Conservation (phyloP, 2,329 filamentous ascomycete genomes). For the Madurella fahalii region DNA sequence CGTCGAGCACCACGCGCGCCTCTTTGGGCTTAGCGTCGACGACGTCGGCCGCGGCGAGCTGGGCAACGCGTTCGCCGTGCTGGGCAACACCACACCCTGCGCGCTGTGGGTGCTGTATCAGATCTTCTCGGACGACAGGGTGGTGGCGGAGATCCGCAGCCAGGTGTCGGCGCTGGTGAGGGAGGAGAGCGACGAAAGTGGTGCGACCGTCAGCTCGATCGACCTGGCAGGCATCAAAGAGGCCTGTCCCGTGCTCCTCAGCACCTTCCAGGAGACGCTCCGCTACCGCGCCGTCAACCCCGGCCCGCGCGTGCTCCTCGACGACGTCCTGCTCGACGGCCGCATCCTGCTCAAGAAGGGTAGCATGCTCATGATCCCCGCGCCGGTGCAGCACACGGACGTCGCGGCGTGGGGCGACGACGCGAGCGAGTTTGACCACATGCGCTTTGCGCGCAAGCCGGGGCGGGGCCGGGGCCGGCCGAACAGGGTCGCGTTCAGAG, state of each 20-base stretch:
- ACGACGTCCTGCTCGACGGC: constrained; percentile 25
- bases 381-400: constrained; percentile 19
- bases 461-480: background rate
- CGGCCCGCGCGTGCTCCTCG: constrained; percentile 22
- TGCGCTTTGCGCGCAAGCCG: constrained; percentile 27
- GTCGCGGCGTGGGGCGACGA: constrained; percentile 31
- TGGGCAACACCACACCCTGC: constrained; percentile 24
- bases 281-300: constrained; percentile 25
- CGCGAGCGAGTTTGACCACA: constrained; percentile 30
- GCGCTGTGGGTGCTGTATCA: constrained; percentile 28
- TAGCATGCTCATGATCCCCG: constrained; percentile 28
- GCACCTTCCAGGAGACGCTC: constrained; percentile 29
- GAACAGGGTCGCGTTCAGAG: constrained; percentile 35
- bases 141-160: constrained; percentile 23
- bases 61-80: constrained; percentile 26
- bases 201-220: constrained; percentile 5
- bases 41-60: constrained; percentile 28
- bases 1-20: constrained; percentile 22
- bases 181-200: background rate
- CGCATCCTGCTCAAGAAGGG: constrained; percentile 23
- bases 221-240: constrained; percentile 23
- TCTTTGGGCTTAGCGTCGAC: constrained; percentile 20
- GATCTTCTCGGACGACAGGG: constrained; percentile 21
- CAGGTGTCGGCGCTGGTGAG: constrained; percentile 21
- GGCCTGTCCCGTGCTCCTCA: constrained; percentile 28